Conservation (phyloP, 495 filamentous ascomycete species). For the Ascodesmis nigricans region DNA sequence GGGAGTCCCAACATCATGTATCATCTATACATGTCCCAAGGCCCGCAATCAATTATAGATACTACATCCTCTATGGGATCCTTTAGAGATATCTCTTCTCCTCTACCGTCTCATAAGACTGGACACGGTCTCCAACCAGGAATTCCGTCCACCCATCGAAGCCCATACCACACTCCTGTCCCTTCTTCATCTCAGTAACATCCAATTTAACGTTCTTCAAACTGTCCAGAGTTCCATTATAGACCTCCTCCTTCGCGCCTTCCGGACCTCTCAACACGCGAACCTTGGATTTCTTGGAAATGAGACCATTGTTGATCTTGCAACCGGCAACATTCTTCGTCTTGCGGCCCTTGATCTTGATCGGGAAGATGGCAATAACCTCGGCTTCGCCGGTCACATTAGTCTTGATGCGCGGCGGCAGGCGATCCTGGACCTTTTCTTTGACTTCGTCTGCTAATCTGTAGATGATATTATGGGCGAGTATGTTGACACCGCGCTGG, state of each 20-base stretch:
- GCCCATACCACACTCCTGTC: constrained; percentile 72
- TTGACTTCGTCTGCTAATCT: constrained; percentile 66
- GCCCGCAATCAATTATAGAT: no score
- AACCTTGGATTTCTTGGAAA: constrained; percentile 40
- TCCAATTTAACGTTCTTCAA: constrained; percentile 89
- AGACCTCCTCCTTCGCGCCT: constrained; percentile 38
- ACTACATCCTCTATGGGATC: no score
- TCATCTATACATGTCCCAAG: no score
- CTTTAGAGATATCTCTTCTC: no score
- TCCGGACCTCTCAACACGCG: constrained; percentile 46
- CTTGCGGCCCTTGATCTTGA: constrained; percentile 48
- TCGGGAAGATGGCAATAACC: constrained; percentile 58
- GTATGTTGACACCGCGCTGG: constrained; percentile 41
- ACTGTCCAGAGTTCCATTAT: constrained; percentile 60
- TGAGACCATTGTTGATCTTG: constrained; percentile 59
- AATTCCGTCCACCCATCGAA: constrained; percentile 66
- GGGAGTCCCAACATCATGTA: no score
- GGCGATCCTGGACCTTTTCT: constrained; percentile 38
- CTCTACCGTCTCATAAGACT: constrained; percentile 56
- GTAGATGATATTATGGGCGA: constrained; percentile 88
- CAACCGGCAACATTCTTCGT: constrained; percentile 64
- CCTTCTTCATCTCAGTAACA: constrained; percentile 69
- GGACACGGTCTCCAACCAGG: constrained; percentile 59
- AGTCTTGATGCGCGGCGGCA: constrained; percentile 39
- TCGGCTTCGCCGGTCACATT: constrained; percentile 76